phyloP scores from a whole-genome alignment of 23 red algal genomes.

The Pyropia haitanensis region DNA sequence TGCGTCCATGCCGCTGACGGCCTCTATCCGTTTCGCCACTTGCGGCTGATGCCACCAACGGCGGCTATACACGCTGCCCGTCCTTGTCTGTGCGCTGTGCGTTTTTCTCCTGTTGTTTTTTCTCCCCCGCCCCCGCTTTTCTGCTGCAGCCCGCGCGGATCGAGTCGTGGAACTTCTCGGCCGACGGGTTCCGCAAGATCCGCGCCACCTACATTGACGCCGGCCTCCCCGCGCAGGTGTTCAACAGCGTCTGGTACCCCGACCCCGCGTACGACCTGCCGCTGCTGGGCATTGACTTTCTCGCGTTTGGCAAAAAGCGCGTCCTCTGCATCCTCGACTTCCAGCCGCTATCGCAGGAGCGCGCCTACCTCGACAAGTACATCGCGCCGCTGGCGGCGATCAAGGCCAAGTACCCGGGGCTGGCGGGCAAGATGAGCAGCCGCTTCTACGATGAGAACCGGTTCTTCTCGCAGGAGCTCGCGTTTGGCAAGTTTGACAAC shows the following conservation, averaged over 20 bases:
- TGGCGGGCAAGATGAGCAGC: conserved; percentile 64
- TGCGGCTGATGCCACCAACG: too few species aligned
- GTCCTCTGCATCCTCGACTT: conserved; percentile 85
- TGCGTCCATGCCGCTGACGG: too few species aligned
- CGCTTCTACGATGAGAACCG: conserved; percentile 84
- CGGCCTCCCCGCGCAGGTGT: conserved; percentile 70
- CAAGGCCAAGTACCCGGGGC: conserved; percentile 54
- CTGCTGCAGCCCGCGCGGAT: conserved; percentile 35
- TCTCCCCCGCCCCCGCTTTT: background rate
- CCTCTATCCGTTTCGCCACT: too few species aligned
- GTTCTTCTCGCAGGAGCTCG: conserved; percentile 82
- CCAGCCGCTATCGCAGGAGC: conserved; percentile 65
- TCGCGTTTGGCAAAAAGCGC: conserved; percentile 77
- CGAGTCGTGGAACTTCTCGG: conserved; percentile 56
- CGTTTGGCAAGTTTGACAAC: conserved; percentile 86
- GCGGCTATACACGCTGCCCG: too few species aligned
- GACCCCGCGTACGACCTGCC: conserved; percentile 54
- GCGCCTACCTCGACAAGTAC: conserved; percentile 66
- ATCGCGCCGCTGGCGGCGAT: conserved; percentile 32
- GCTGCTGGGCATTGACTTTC: conserved; percentile 88
- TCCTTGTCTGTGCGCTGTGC: too few species aligned
- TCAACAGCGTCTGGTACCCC: conserved; percentile 93
- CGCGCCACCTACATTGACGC: conserved; percentile 89
- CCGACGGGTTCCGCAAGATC: conserved; percentile 71
- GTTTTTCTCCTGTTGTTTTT: background rate